Conservation (phyloP, 306 rosid genomes). For the Hippophae tibetana region DNA sequence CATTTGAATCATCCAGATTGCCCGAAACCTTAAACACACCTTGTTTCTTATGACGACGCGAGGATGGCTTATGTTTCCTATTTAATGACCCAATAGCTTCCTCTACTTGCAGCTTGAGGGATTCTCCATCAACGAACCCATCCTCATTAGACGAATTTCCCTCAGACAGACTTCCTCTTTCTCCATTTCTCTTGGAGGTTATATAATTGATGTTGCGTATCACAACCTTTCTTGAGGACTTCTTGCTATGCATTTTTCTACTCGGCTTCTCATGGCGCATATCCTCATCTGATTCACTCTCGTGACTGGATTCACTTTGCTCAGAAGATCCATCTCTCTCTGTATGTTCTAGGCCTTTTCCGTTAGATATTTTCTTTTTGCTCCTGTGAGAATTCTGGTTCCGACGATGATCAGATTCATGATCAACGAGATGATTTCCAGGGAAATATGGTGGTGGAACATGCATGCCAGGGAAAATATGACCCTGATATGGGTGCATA, state of each 20-base stretch:
- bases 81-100: slow-evolving; percentile 73
- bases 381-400: slow-evolving; percentile 46
- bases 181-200: slow-evolving; percentile 74
- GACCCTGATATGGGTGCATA: slow-evolving; percentile 79
- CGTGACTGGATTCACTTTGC: slow-evolving; percentile 50
- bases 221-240: slow-evolving; percentile 78
- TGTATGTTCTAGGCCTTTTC: slow-evolving; percentile 31
- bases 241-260: slow-evolving; percentile 57
- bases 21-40: slow-evolving; percentile 17
- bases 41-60: slow-evolving; percentile 44
- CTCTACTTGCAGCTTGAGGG: slow-evolving; percentile 77
- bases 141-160: slow-evolving; percentile 57
- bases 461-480: slow-evolving; percentile 79
- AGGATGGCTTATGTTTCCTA: slow-evolving; percentile 58
- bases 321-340: slow-evolving; percentile 50
- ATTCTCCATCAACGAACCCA: slow-evolving; percentile 56
- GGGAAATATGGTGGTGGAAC: slow-evolving; percentile 67
- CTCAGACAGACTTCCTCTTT: slow-evolving; percentile 50
- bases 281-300: slow-evolving; percentile 50
- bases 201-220: slow-evolving; percentile 95
- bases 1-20: no score
- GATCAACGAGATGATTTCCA: slow-evolving; percentile 44
- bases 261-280: slow-evolving; percentile 28
- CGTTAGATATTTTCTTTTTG: slow-evolving; percentile 52
- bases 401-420: slow-evolving; percentile 35